These are phyloP conservation scores for Erodium maritimum DNA, from an alignment of 345 rosid species.

Conservation along the genomic window DNA sequence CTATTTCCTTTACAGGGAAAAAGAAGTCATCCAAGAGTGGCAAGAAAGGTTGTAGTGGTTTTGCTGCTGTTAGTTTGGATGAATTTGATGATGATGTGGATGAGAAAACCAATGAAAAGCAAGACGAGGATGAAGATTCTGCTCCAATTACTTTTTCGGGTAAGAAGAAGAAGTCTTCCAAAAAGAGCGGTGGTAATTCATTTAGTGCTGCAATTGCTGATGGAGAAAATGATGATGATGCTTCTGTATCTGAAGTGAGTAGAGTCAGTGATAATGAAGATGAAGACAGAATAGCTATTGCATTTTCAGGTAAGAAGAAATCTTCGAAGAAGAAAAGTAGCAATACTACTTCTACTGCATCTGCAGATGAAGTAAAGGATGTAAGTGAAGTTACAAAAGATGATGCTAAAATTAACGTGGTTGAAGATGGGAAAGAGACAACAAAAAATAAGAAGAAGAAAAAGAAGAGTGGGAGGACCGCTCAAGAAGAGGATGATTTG, in stretches of 20 bases:
- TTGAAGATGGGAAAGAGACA: conserved; percentile 43
- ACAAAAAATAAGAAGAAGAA: conserved; percentile 74
- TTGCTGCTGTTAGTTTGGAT: conserved; percentile 17
- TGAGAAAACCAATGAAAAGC: conserved; percentile 13
- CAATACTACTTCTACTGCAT: conserved; percentile 18
- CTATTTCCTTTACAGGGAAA: conserved; percentile 31
- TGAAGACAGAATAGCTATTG: conserved; percentile 24
- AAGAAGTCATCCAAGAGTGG: conserved; percentile 38
- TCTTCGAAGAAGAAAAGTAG: conserved; percentile 57
- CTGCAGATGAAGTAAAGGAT: conserved; percentile 19
- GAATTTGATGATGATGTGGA: conserved; percentile 27
- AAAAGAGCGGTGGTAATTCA: conserved; percentile 41
- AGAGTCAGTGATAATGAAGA: conserved; percentile 20
- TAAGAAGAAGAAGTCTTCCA: conserved; percentile 75
- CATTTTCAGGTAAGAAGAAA: conserved; percentile 58
- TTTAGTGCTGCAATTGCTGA: conserved; percentile 44
- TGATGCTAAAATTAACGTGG: conserved; percentile 21
- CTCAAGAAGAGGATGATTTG: conserved; percentile 89
- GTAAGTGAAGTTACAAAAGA: conserved; percentile 20
- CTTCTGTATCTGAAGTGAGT: conserved; percentile 20
- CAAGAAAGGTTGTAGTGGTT: conserved; percentile 18
- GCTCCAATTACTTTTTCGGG: conserved; percentile 39
- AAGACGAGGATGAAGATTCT: conserved; percentile 27
- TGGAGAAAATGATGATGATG: conserved; percentile 36
- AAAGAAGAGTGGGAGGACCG: conserved; percentile 84